phyloP scores from a whole-genome alignment of 2,329 filamentous ascomycete genomes.

The Macrophomina pseudophaseolina region DNA sequence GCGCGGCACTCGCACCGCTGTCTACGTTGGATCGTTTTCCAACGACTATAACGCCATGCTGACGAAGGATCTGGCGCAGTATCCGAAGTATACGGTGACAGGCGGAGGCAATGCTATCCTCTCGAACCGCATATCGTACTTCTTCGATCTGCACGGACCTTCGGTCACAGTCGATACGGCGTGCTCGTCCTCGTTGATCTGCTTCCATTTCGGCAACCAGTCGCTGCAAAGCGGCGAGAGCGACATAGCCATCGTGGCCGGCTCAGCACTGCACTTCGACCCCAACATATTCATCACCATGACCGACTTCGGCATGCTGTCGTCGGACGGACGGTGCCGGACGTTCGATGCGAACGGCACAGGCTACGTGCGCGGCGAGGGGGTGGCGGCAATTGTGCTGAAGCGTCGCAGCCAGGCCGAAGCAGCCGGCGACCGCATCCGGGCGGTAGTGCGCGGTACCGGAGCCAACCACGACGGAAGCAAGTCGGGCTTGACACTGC shows the following conservation, averaged over 20 bases:
- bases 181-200: slow-evolving; percentile 37
- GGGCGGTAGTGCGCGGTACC: slow-evolving; percentile 49
- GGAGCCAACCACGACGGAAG: slow-evolving; percentile 59
- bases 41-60: slow-evolving; percentile 33
- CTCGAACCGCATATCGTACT: slow-evolving; percentile 26
- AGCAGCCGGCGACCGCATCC: slow-evolving; percentile 54
- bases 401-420: slow-evolving; percentile 60
- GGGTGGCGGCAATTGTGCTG: slow-evolving; percentile 61
- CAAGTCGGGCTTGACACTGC: slow-evolving; percentile 50
- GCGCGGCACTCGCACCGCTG: slow-evolving; percentile 32
- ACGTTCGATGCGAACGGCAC: slow-evolving; percentile 59
- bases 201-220: slow-evolving; percentile 37
- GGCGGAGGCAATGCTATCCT: slow-evolving; percentile 36
- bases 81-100: slow-evolving; percentile 14
- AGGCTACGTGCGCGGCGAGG: slow-evolving; percentile 70
- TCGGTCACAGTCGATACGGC: slow-evolving; percentile 41
- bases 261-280: slow-evolving; percentile 34
- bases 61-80: slow-evolving; percentile 1
- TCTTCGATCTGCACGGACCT: slow-evolving; percentile 39
- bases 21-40: slow-evolving; percentile 33
- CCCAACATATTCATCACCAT: slow-evolving; percentile 33
- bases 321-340: slow-evolving; percentile 37
- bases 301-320: slow-evolving; percentile 33
- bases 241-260: slow-evolving; percentile 26
- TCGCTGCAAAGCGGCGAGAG: slow-evolving; percentile 29